Evolutionary conservation across 768 basidiomycete species (phyloP).

Genomic region (Crucibulum laeve): DNA sequence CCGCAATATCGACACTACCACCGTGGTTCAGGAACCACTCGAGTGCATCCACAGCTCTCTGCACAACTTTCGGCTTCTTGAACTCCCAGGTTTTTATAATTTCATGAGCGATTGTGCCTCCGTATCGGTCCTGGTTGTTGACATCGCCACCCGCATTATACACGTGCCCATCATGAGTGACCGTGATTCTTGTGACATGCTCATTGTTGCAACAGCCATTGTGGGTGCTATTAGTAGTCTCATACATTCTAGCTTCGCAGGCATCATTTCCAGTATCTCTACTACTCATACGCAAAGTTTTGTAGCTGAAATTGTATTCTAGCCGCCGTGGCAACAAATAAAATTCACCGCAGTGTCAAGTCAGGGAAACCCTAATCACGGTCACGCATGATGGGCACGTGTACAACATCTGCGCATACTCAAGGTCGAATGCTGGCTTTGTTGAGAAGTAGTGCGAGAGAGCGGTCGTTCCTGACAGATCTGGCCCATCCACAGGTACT

Average conservation of each 20-base stretch:
- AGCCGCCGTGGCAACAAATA: too few species aligned
- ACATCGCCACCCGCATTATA: conserved; percentile 39
- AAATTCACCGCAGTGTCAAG: too few species aligned
- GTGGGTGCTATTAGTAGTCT: too few species aligned
- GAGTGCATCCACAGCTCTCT: conserved; percentile 20
- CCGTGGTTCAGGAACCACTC: conserved; percentile 37
- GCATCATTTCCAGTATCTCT: too few species aligned
- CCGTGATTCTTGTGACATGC: too few species aligned
- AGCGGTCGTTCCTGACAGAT: conserved; percentile 36
- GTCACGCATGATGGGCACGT: too few species aligned
- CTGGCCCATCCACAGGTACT: conserved; percentile 31
- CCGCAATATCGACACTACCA: conserved; percentile 35
- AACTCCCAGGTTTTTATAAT: conserved; percentile 24
- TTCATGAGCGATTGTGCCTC: conserved; percentile 34
- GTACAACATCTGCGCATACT: conserved; percentile 36
- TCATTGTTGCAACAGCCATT: too few species aligned
- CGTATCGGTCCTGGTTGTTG: conserved; percentile 34
- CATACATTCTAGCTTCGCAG: too few species aligned
- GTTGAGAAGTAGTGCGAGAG: conserved; percentile 36
- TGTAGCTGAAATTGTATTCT: too few species aligned
- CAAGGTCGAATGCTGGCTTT: conserved; percentile 34
- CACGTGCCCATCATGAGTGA: too few species aligned
- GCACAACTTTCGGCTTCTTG: conserved; percentile 12
- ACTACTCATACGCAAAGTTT: too few species aligned
- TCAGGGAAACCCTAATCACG: too few species aligned